These are phyloP conservation scores for Xanthoparmelia taractica DNA, from an alignment of 495 filamentous ascomycete genomes.

Conservation along the genomic window DNA sequence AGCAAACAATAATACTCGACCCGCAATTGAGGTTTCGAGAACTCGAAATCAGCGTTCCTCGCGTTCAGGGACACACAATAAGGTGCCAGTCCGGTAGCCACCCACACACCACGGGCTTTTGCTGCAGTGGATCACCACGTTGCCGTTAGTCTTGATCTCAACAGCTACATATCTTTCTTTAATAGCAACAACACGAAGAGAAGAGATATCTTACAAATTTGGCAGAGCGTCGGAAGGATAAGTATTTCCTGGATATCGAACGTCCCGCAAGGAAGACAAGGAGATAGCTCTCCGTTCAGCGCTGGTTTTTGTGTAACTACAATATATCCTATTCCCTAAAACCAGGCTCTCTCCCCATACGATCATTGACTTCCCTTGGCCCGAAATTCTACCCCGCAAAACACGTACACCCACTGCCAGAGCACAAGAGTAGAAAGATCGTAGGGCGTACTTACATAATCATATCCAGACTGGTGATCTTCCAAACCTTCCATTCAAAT, in stretches of 20 bases:
- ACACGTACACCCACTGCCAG: background rate
- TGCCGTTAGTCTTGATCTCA: no score
- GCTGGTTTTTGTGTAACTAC: background rate
- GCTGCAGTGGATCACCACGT: no score
- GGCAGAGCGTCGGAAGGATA: background rate
- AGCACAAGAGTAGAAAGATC: background rate
- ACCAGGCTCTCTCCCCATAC: no score
- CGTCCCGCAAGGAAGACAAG: background rate
- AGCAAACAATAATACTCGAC: no score
- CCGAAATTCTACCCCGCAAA: background rate
- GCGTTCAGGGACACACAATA: no score
- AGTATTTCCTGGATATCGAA: background rate
- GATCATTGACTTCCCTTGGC: no score
- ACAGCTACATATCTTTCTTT: no score
- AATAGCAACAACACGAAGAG: background rate
- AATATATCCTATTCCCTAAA: no score
- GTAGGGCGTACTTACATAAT: background rate
- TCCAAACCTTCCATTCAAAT: background rate
- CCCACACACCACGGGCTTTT: no score
- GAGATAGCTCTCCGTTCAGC: background rate
- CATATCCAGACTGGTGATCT: background rate
- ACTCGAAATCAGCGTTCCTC: no score
- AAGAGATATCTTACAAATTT: background rate
- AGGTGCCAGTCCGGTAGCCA: no score
- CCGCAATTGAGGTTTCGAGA: no score